These are phyloP conservation scores for Colletotrichum orbiculare DNA, from an alignment of 2,329 filamentous ascomycete species.

Conservation along the genomic window DNA sequence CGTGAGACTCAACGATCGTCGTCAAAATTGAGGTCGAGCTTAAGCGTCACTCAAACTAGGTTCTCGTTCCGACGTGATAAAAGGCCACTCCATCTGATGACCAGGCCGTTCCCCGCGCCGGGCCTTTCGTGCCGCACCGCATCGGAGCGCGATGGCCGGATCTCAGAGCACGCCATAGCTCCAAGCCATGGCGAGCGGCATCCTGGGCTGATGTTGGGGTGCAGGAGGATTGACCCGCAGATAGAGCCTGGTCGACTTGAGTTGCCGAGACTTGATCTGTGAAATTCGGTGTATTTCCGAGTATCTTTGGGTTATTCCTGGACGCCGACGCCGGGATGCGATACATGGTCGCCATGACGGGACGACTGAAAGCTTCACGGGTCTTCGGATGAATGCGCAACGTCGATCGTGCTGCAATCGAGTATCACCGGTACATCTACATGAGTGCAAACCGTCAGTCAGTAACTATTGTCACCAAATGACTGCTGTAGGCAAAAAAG, in stretches of 20 bases:
- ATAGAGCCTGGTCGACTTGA: too few species aligned
- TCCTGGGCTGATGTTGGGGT: not conserved
- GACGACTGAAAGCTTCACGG: too few species aligned
- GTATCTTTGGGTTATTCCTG: not conserved
- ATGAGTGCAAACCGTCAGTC: too few species aligned
- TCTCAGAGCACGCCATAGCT: slow-evolving; percentile 35
- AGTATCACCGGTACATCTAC: too few species aligned
- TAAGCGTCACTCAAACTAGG: not conserved
- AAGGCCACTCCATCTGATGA: slow-evolving; percentile 30
- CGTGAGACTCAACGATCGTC: not conserved
- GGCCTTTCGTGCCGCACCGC: not conserved
- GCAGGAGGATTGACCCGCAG: too few species aligned
- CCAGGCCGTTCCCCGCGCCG: slow-evolving; percentile 17
- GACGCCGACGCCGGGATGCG: too few species aligned
- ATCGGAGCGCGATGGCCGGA: slow-evolving; percentile 13
- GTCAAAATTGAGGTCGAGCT: too few species aligned
- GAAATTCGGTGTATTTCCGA: rapidly evolving
- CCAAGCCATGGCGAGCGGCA: slow-evolving; percentile 21
- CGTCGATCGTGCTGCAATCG: too few species aligned
- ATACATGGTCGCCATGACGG: too few species aligned
- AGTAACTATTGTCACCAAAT: too few species aligned
- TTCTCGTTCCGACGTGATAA: not conserved
- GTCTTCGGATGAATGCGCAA: too few species aligned
- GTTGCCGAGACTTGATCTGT: not conserved
- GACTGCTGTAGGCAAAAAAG: too few species aligned